Base-by-base conservation (phyloP, 345 rosid genomes). In the Citrus reticulata region DNA sequence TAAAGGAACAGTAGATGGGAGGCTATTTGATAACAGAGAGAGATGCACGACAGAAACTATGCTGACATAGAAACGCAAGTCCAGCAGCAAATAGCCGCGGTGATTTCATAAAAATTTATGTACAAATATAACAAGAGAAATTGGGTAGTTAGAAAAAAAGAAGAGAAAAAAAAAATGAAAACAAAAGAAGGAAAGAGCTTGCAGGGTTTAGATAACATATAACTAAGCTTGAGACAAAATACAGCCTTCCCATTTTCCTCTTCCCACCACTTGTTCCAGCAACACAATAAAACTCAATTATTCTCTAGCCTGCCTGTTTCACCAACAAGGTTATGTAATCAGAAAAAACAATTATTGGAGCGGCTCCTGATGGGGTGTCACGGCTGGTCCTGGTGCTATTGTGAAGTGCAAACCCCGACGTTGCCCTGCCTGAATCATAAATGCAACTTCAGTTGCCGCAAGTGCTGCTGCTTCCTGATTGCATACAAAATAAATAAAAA, bases 401-500 rank as follows among this genome's bases (percentile, higher is more conserved):
- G 92, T 76, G 79, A 94, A 90, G 65, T 94, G 97, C 78, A 93
- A 73, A 71, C 97, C 98, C 37, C 84, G 89, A 30, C 78, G 94
- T 67, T 90, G 97, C 73, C 92, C 94, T 22, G 97, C 88, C 64
- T 90, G 98, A 70, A 96, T 81, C 92, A 96, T 93, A 81, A 94
- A 94, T 42, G 98, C 93, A 81, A 94, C 97, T 82, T 94, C 98
- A 6, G 95, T 87, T 1, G 97, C 98, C 54, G 97, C 95, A 75
- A 91, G 81, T 34, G 96, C 97, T 5, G 95, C 94, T 25, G 98
- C 95, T 87, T 96, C 99, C 99, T 96, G 91, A 75, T 76, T 70
- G 68, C 57, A 51, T 46, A 78, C 30, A 63, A 63, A 74, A 24
- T 2, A 59, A 60, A n/a, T 67, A 57, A n/a, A 29, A 65, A 19